Evolutionary conservation across 106 monocot genomes (phyloP), one percentile per base, ranked within the genome.

Genomic region (Dendrobium chrysotoxum): DNA sequence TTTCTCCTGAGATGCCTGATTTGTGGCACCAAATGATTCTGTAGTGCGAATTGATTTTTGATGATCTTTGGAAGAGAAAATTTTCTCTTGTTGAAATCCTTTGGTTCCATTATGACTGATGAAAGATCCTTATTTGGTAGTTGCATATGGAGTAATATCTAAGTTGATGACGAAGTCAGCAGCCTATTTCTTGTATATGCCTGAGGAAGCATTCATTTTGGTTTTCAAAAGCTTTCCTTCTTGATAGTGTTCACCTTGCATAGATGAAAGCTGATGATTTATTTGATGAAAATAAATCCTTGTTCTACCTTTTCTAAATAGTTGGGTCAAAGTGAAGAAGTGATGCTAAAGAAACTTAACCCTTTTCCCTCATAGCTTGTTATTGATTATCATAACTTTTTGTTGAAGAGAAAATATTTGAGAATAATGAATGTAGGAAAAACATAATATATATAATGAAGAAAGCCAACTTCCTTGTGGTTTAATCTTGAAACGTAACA

Each of bases 201-300:
- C 79, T 64, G 71, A 39, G 75, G 84, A 77, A 39, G 77, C 17
- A 66, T 71, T 87, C 18, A 44, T 13, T 81, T 85, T 92, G 71
- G 82, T 88, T 78, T 91, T 93, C 38, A 87, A 30, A 78, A 58
- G 13, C 74, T 86, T 99, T 18, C 81, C 78, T 45, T 98, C 92
- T 72, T 91, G 87, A 83, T 79, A 73, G 77, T 84, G 81, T 72
- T 92, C 90, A 20, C 77, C 84, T 35, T 35, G 35, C 35, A 35
- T 35, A 35, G 35, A 35, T 35, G 35, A 35, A 35, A 35, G 35
- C 3, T 3, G 35, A 35, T 35, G 2, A 35, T 35, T 35, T 31
- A 1, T 35, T 35, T 35, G 35, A 35, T 35, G 35, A 35, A 35
- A 35, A 35, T 35, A 35, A 35, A 35, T 35, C 35, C 35, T 35